These are phyloP conservation scores for Stramenopiles sp. DNA, from an alignment of 352 stramenopile species.

Conservation along the genomic window DNA sequence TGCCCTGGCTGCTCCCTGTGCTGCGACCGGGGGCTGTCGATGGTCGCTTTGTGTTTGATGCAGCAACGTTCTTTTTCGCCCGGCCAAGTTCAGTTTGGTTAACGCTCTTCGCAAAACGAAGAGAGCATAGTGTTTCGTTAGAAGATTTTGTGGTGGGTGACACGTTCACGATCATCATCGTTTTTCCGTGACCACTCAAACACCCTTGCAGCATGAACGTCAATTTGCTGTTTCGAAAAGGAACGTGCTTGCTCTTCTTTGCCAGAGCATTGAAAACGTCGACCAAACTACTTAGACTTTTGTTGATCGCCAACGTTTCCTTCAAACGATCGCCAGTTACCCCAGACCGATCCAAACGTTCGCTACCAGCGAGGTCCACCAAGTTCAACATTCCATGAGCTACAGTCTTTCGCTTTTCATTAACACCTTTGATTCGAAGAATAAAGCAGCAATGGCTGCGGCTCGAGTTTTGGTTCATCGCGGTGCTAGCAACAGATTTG, in stretches of 20 bases:
- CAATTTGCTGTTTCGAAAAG: background rate
- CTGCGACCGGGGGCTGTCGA: background rate
- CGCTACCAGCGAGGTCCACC: conserved; percentile 78
- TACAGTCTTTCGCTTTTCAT: conserved; percentile 63
- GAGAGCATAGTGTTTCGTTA: conserved; percentile 89
- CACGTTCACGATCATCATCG: conserved; percentile 98
- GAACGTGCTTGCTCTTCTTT: conserved; percentile 73
- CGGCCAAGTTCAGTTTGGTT: conserved; percentile 10
- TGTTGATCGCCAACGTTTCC: conserved; percentile 96
- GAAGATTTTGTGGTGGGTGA: conserved; percentile 78
- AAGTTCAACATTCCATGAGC: conserved; percentile 80
- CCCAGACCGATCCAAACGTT: conserved; percentile 73
- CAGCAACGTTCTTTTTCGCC: conserved; percentile 11
- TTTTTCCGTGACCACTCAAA: conserved; percentile 95
- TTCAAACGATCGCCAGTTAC: conserved; percentile 58
- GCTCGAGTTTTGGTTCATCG: conserved; percentile 95
- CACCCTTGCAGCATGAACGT: conserved; percentile 27
- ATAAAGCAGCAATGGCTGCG: conserved; percentile 94
- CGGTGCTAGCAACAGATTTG: conserved; percentile 53
- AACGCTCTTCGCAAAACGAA: conserved; percentile 82
- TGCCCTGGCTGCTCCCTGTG: background rate
- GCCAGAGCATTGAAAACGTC: conserved; percentile 95
- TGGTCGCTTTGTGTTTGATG: background rate
- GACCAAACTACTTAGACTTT: conserved; percentile 87
- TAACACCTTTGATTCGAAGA: conserved; percentile 58